Evolutionary conservation across 2,329 filamentous ascomycete species (phyloP).

Genomic region (Monilinia fructicola): DNA sequence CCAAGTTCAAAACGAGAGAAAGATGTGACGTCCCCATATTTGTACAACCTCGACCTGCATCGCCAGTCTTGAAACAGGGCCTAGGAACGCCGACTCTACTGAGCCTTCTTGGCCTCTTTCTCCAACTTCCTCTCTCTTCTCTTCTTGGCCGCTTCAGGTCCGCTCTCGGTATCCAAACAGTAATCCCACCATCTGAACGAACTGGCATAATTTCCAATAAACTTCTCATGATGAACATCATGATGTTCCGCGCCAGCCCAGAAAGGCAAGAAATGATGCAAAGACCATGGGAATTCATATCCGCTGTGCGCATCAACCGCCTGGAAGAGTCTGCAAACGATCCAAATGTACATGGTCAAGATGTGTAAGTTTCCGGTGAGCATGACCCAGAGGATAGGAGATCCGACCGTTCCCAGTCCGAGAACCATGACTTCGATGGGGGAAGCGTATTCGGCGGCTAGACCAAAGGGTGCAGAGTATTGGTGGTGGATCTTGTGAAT

Average conservation of each 20-base stretch:
- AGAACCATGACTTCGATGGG: conserved; percentile 96
- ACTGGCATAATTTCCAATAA: conserved; percentile 96
- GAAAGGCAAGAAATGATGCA: conserved; percentile 94
- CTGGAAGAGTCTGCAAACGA: conserved; percentile 88
- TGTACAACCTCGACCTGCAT: neutral
- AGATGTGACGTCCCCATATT: neutral
- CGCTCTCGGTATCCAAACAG: conserved; percentile 87
- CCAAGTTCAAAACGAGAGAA: neutral
- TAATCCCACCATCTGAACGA: conserved; percentile 99
- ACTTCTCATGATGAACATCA: conserved; percentile 96
- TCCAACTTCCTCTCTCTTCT: conserved; percentile 74
- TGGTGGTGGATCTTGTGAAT: conserved; percentile 99
- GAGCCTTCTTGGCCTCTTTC: conserved; percentile 59
- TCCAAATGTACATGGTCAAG: conserved; percentile 97
- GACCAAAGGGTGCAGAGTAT: conserved; percentile 94
- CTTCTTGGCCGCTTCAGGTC: conserved; percentile 79
- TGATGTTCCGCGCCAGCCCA: conserved; percentile 98
- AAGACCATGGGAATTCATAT: conserved; percentile 96
- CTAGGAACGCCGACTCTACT: neutral
- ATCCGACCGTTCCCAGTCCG: conserved; percentile 79
- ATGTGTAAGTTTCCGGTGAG: conserved; percentile 88
- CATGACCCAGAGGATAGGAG: conserved; percentile 79
- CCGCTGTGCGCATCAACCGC: conserved; percentile 97
- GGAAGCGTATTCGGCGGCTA: conserved; percentile 96
- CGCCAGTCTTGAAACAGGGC: too few relatives aligned